These are phyloP conservation scores for Monascus ruber DNA, from an alignment of 2,329 filamentous ascomycete species.

Conservation along the genomic window DNA sequence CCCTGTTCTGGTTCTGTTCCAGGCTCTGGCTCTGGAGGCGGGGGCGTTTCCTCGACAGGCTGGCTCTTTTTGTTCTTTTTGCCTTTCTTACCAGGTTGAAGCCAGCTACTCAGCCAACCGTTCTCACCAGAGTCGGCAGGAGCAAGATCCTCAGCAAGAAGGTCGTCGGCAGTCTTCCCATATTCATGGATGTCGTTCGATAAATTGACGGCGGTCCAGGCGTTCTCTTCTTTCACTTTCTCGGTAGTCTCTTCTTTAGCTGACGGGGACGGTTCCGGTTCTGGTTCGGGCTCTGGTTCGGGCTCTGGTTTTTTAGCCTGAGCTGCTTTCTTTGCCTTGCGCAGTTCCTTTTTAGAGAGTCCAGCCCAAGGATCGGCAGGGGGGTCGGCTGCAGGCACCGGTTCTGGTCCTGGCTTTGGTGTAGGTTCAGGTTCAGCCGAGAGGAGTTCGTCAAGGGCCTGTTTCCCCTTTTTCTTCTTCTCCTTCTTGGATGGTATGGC, in stretches of 20 bases:
- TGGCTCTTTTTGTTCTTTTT: slow-evolving; percentile 26
- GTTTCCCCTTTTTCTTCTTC: slow-evolving; percentile 20
- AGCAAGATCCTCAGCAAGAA: slow-evolving; percentile 17
- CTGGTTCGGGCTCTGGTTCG: neutral
- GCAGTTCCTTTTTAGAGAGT: slow-evolving; percentile 33
- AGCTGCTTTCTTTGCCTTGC: slow-evolving; percentile 8
- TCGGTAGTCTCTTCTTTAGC: slow-evolving; percentile 2
- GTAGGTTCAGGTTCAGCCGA: neutral
- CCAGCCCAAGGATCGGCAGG: slow-evolving; percentile 9
- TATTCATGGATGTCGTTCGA: slow-evolving; percentile 22
- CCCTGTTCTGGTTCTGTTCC: slow-evolving; percentile 22
- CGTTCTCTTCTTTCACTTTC: slow-evolving; percentile 20
- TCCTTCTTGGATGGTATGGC: slow-evolving; percentile 12
- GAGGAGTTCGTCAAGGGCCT: slow-evolving; percentile 6
- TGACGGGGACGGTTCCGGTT: slow-evolving; percentile 2
- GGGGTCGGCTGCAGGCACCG: slow-evolving; percentile 2
- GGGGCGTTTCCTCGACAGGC: slow-evolving; percentile 13
- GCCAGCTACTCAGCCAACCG: slow-evolving; percentile 24
- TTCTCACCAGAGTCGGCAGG: slow-evolving; percentile 20
- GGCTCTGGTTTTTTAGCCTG: neutral
- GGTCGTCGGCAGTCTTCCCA: slow-evolving; percentile 21
- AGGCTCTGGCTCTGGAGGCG: slow-evolving; percentile 14
- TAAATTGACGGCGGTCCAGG: slow-evolving; percentile 12
- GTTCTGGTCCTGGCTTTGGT: slow-evolving; percentile 5
- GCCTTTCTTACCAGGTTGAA: slow-evolving; percentile 25